A percentile compares a stretch with the other conserved stretches of the same genome.
phyloP scores from a whole-genome alignment of 2,329 filamentous ascomycete species.

The Xylariales sp. region DNA sequence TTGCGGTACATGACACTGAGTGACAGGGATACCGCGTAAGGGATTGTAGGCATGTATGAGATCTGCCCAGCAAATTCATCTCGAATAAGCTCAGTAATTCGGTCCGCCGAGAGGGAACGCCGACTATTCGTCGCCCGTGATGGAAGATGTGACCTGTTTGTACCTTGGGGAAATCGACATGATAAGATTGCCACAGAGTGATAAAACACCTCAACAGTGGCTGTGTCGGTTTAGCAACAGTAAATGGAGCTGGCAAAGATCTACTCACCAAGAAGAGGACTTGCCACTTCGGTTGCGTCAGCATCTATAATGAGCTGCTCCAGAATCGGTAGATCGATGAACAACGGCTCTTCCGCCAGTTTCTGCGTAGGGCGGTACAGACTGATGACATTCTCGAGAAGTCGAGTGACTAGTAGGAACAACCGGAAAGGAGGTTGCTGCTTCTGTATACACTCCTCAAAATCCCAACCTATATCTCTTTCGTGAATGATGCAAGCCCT shows the following conservation, averaged over 20 bases:
- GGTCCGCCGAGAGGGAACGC: constrained; percentile 52
- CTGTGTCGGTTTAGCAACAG: constrained; percentile 30
- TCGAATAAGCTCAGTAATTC: constrained; percentile 50
- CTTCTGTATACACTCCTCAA: constrained; percentile 45
- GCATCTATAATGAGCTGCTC: constrained; percentile 54
- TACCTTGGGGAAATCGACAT: constrained; percentile 44
- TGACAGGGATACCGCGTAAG: constrained; percentile 57
- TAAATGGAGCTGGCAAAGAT: not conserved
- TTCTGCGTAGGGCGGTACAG: constrained; percentile 54
- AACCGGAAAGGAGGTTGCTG: constrained; percentile 53
- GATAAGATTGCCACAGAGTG: constrained; percentile 61
- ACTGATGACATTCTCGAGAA: constrained; percentile 55
- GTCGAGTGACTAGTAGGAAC: constrained; percentile 47
- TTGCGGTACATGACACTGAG: constrained; percentile 60
- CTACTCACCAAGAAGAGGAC: constrained; percentile 43
- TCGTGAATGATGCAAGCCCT: constrained; percentile 57
- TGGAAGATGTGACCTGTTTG: constrained; percentile 31
- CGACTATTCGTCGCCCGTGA: constrained; percentile 50
- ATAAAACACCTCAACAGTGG: constrained; percentile 59
- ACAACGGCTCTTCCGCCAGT: constrained; percentile 38
- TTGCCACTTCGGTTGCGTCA: constrained; percentile 44
- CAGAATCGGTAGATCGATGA: constrained; percentile 51
- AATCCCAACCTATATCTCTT: constrained; percentile 50
- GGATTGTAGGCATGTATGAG: constrained; percentile 50
- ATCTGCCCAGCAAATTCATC: constrained; percentile 44